These are phyloP conservation scores for Alternaria triticimaculans DNA, from an alignment of 2,329 filamentous ascomycete genomes.

Conservation along the genomic window DNA sequence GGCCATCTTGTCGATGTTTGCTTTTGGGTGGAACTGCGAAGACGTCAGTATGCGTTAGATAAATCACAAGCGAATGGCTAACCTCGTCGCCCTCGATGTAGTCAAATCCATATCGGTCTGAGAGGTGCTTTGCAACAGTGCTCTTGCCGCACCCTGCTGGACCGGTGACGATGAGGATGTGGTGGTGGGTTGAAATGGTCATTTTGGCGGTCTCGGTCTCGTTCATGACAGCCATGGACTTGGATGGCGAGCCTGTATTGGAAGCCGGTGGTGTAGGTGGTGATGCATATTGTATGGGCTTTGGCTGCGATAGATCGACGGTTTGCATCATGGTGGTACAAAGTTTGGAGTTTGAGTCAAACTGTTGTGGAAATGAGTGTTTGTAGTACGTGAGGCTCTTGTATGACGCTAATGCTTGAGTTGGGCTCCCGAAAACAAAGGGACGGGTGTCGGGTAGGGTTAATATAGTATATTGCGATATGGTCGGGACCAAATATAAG, in stretches of 20 bases:
- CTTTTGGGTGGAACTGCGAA: slow-evolving; percentile 56
- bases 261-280: slow-evolving; percentile 41
- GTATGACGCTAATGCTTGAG: slow-evolving; percentile 9
- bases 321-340: slow-evolving; percentile 44
- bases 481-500: slow-evolving; percentile 27
- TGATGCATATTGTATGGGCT: slow-evolving; percentile 39
- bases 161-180: slow-evolving; percentile 61
- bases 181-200: slow-evolving; percentile 49
- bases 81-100: slow-evolving; percentile 62
- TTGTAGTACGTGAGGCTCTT: slow-evolving; percentile 4
- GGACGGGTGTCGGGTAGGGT: slow-evolving; percentile 13
- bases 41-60: not conserved
- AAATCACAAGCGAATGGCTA: slow-evolving; percentile 17
- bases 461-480: slow-evolving; percentile 37
- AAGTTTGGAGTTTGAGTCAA: slow-evolving; percentile 3
- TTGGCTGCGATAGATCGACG: slow-evolving; percentile 35
- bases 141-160: slow-evolving; percentile 63
- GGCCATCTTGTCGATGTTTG: slow-evolving; percentile 81
- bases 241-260: slow-evolving; percentile 32
- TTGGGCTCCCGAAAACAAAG: slow-evolving; percentile 20
- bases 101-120: slow-evolving; percentile 51
- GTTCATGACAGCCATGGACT: slow-evolving; percentile 23
- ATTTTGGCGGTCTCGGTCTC: slow-evolving; percentile 27
- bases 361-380: not conserved
- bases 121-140: slow-evolving; percentile 57